Percentiles rank a stretch among this genome's conserved stretches.
Conservation (phyloP, 208 protist species). For the Crithidia fasciculata region DNA sequence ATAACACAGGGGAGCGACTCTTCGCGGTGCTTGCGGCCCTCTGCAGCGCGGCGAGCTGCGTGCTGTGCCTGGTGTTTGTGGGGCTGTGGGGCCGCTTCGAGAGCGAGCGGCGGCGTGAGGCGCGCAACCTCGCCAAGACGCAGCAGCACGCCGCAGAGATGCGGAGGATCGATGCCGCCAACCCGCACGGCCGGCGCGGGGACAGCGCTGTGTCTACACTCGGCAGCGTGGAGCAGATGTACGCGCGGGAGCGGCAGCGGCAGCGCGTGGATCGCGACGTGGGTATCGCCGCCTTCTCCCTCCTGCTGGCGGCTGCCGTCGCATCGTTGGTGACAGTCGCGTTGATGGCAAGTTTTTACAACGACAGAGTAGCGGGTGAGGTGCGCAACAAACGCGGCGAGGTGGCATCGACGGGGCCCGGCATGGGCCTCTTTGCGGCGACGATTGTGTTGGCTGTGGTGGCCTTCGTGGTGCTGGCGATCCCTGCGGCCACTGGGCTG, state of each 20-base stretch:
- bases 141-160: background rate
- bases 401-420: too few species aligned
- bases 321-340: background rate
- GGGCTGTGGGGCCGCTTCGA: background rate
- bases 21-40: background rate
- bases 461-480: background rate
- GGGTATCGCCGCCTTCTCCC: background rate
- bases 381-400: background rate
- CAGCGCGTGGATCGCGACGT: background rate
- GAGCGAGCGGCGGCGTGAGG: background rate
- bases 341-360: background rate
- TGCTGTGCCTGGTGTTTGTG: background rate
- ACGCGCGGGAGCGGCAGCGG: background rate
- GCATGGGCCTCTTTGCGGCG: background rate
- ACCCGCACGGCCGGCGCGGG: background rate
- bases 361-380: background rate
- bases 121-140: background rate
- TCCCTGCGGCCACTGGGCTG: background rate
- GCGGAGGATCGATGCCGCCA: background rate
- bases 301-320: background rate
- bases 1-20: background rate
- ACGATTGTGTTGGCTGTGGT: background rate
- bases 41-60: background rate
- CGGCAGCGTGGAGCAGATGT: background rate
- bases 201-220: background rate